Evolutionary conservation across 2,329 filamentous ascomycete species (phyloP).

Genomic region (Colletotrichum acutatum): DNA sequence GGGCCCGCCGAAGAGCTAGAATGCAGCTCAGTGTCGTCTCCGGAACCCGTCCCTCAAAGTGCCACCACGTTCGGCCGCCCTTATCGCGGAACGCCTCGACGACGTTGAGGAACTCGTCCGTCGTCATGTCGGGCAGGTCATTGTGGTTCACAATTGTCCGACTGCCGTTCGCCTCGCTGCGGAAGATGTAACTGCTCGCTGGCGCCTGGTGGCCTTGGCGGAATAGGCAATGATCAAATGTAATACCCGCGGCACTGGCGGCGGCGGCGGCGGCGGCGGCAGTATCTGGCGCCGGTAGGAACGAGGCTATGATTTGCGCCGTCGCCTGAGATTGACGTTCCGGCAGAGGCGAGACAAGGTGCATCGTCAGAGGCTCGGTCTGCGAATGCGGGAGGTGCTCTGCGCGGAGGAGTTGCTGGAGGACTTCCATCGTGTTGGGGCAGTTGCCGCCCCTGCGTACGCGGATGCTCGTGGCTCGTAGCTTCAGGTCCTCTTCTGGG

Average conservation of each 20-base stretch:
- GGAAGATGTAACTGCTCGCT: constrained; percentile 77
- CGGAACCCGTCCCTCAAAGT: constrained; percentile 75
- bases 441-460: constrained; percentile 78
- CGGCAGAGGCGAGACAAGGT: constrained; percentile 67
- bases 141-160: constrained; percentile 79
- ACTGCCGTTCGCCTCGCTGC: constrained; percentile 66
- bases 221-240: constrained; percentile 68
- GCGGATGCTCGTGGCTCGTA: constrained; percentile 69
- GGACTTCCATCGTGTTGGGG: constrained; percentile 76
- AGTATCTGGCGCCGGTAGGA: constrained; percentile 49
- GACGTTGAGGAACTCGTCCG: constrained; percentile 65
- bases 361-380: constrained; percentile 42
- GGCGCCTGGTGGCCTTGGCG: constrained; percentile 64
- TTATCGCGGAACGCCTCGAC: constrained; percentile 49
- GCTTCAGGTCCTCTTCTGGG: constrained; percentile 77
- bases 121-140: constrained; percentile 74
- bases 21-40: constrained; percentile 71
- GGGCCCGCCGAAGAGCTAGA: constrained; percentile 56
- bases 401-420: constrained; percentile 67
- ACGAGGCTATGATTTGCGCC: constrained; percentile 63
- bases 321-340: constrained; percentile 60
- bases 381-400: constrained; percentile 4
- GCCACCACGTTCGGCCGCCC: constrained; percentile 68
- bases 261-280: constrained; percentile 56
- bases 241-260: constrained; percentile 48